These are phyloP conservation scores for Cenchrus purpureus DNA, from an alignment of 176 grass and related monocot genomes.

Conservation along the genomic window DNA sequence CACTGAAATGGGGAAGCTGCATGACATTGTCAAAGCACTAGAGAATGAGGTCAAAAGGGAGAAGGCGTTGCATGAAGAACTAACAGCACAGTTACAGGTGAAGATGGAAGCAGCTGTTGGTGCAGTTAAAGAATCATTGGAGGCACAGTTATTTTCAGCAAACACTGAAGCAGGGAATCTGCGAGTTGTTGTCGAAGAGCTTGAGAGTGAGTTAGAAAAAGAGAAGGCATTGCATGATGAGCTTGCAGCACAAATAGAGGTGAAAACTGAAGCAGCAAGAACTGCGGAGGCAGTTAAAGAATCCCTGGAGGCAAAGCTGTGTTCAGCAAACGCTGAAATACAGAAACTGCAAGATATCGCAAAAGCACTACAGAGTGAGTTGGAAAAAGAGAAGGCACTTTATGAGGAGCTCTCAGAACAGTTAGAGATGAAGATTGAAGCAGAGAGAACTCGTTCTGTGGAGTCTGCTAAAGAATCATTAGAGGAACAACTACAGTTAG, in stretches of 20 bases:
- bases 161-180: constrained; percentile 55
- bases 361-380: constrained; percentile 51
- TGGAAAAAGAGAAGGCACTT: constrained; percentile 61
- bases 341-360: constrained; percentile 47
- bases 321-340: constrained; percentile 56
- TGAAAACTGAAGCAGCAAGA: constrained; percentile 39
- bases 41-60: constrained; percentile 31
- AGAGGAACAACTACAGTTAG: constrained; percentile 64
- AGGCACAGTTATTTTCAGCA: constrained; percentile 58
- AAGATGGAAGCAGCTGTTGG: constrained; percentile 29
- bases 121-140: constrained; percentile 50
- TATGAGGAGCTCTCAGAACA: constrained; percentile 56
- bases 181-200: constrained; percentile 37
- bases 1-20: constrained; percentile 30
- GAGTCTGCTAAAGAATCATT: constrained; percentile 57
- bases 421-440: constrained; percentile 33
- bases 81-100: constrained; percentile 12
- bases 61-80: constrained; percentile 27
- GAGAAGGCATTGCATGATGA: constrained; percentile 60
- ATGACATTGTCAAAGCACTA: constrained; percentile 15
- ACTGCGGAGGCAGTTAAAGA: constrained; percentile 46
- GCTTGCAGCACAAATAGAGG: constrained; percentile 28
- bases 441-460: constrained; percentile 38
- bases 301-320: constrained; percentile 64
- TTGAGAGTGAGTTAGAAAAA: constrained; percentile 56